A percentile compares a stretch with the other conserved stretches of the same genome.
Conservation (phyloP, 306 rosid genomes). For the Medicago ruthenica region DNA sequence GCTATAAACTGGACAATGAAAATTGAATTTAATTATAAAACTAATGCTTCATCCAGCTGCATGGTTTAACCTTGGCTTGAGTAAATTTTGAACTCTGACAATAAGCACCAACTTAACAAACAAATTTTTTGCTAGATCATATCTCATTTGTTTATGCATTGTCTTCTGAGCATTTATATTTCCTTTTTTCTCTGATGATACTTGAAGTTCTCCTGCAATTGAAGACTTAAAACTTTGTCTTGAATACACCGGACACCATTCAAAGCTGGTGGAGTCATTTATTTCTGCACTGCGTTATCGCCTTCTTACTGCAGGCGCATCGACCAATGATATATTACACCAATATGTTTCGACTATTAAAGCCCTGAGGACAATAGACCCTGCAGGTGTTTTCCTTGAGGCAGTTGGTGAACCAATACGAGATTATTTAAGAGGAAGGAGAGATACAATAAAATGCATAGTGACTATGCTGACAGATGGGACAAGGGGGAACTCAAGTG, state of each 20-base stretch:
- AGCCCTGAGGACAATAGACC: conserved; percentile 92
- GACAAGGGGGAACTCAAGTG: conserved; percentile 76
- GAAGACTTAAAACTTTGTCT: conserved; percentile 91
- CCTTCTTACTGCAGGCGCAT: conserved; percentile 95
- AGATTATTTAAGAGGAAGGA: conserved; percentile 94
- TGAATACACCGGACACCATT: conserved; percentile 95
- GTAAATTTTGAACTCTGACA: conserved; percentile 18
- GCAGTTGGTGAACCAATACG: conserved; percentile 96
- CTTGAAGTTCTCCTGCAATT: conserved; percentile 84
- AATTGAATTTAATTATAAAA: conserved; percentile 19
- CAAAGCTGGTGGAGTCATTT: conserved; percentile 93
- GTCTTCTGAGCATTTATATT: conserved; percentile 38
- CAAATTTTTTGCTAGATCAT: conserved; percentile 27
- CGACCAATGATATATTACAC: conserved; percentile 95
- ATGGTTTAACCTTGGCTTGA: conserved; percentile 32
- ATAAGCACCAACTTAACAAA: conserved; percentile 12
- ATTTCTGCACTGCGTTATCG: conserved; percentile 89
- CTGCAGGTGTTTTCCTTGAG: conserved; percentile 95
- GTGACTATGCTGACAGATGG: conserved; percentile 98
- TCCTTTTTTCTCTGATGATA: conserved; percentile 36
- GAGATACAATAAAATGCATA: conserved; percentile 95
- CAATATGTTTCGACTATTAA: conserved; percentile 95
- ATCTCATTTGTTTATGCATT: conserved; percentile 31
- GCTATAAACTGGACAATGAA: conserved; percentile 15
- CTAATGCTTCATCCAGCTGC: conserved; percentile 31